A percentile compares a stretch with the other conserved stretches of the same genome.
Evolutionary conservation across 2,329 filamentous ascomycete species (phyloP).

Genomic region (Rachicladosporium sp.): DNA sequence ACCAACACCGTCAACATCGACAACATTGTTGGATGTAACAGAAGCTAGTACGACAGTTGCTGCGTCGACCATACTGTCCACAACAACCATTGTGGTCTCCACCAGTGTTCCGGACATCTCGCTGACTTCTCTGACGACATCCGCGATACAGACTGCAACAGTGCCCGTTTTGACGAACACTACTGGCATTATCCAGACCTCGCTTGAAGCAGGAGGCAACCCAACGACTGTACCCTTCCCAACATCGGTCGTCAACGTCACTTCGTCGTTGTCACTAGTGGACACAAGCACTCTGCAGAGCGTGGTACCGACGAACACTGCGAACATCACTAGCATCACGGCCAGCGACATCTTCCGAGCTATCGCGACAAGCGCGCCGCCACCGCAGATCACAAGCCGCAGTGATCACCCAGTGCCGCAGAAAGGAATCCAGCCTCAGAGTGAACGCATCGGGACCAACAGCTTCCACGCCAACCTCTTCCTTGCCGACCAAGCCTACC

Average conservation of each 20-base stretch:
- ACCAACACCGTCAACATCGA: slow-evolving; percentile 1
- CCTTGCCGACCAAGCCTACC: slow-evolving; percentile 56
- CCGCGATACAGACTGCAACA: slow-evolving; percentile 18
- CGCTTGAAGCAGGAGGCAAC: slow-evolving; percentile 16
- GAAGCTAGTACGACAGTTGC: too few relatives aligned
- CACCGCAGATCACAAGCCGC: slow-evolving; percentile 27
- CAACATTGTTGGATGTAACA: slow-evolving; percentile 1
- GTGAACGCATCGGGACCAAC: slow-evolving; percentile 53
- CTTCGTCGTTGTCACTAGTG: slow-evolving; percentile 19
- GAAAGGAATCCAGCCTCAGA: slow-evolving; percentile 27
- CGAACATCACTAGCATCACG: slow-evolving; percentile 13
- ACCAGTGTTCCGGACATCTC: slow-evolving; percentile 15
- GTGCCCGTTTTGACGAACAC: slow-evolving; percentile 10
- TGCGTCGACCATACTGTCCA: not conserved
- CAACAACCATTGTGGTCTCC: slow-evolving; percentile 2
- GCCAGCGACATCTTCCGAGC: slow-evolving; percentile 28
- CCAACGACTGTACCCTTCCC: slow-evolving; percentile 18
- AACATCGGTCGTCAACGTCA: slow-evolving; percentile 14
- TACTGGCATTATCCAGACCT: slow-evolving; percentile 10
- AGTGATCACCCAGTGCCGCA: slow-evolving; percentile 29
- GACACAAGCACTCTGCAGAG: slow-evolving; percentile 15
- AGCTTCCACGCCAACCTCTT: slow-evolving; percentile 64
- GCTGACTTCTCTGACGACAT: slow-evolving; percentile 16
- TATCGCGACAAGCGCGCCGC: slow-evolving; percentile 29
- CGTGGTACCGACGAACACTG: slow-evolving; percentile 14